Evolutionary conservation across 805 yeast species (phyloP), one percentile per base, ranked within the genome.

Genomic region (Yamadazyma scolyti): DNA sequence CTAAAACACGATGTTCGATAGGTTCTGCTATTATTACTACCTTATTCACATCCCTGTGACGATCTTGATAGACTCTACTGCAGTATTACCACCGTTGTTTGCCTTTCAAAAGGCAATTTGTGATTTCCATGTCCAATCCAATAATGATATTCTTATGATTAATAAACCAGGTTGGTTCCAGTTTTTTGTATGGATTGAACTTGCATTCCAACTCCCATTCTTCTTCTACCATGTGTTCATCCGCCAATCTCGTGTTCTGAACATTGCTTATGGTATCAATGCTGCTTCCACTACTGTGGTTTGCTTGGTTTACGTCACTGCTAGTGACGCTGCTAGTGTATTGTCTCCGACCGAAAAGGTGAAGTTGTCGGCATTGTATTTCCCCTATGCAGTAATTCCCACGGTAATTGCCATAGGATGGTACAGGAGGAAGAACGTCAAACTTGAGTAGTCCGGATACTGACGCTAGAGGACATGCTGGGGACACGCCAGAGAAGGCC

Each of bases 271-370:
- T 54, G 96, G 90, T 3, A 71, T 83, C 45, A 87, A 86, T 48
- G 97, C 97, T 0, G 62, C 81, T 4, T 61, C 82, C 30, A 87
- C 96, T 4, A 87, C 96, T 0, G 54, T 79, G 21, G 73, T 79
- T 15, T 90, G 97, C 52, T 56, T 83, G 41, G 50, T 68, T n/a
- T 70, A 74, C 44, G 68, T 79, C 10, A 44, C 45, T 12, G 18
- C 44, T 2, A 46, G 61, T 4, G 63, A 64, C 2, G 65, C 61
- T 8, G 31, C 26, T 4, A 40, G 61, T 21, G 75, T 73, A 0
- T 52, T 79, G 28, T 37, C 54, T 2, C 9, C 14, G 0, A 24
- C 21, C 0, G 78, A 77, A 25, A 46, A 58, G 9, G 37, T 42
- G 31, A 71, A 69, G 9, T 58, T 85, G 36, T 34, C 73, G 6